Conservation (phyloP, 768 basidiomycete genomes). For the Phlebiopsis flavidoalba region DNA sequence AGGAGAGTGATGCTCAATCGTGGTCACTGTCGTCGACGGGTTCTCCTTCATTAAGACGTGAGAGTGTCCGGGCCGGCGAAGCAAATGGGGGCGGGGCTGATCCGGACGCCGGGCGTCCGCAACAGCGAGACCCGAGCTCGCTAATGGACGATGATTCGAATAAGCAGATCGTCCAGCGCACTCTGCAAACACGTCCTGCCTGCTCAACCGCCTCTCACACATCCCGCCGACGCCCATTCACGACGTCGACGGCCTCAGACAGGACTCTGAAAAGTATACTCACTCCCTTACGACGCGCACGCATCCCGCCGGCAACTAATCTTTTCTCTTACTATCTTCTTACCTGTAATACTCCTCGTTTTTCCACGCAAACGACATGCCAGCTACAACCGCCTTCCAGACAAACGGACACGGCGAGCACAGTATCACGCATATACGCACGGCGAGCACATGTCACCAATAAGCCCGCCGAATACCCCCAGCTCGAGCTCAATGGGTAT, state of each 20-base stretch:
- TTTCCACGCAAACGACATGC: constrained; percentile 6
- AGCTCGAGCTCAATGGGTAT: constrained; percentile 24
- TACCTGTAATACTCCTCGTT: neutral
- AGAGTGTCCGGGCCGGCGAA: neutral
- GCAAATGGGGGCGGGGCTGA: neutral
- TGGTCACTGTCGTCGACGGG: neutral
- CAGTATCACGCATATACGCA: neutral
- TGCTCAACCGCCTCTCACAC: neutral
- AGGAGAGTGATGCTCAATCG: neutral
- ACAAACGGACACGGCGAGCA: constrained; percentile 3
- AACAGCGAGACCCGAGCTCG: neutral
- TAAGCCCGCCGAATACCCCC: neutral
- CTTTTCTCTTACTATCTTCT: constrained; percentile 4
- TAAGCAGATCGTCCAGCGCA: neutral
- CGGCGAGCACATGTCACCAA: neutral
- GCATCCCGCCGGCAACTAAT: neutral
- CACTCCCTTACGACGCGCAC: neutral
- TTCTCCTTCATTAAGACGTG: neutral
- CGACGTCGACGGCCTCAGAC: neutral
- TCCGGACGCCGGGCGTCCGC: neutral
- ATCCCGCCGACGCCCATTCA: constrained; percentile 1
- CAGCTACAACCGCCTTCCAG: neutral
- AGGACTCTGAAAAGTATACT: constrained; percentile 7
- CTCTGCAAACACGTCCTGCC: constrained; percentile 2
- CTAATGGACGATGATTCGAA: too few relatives aligned